These are phyloP conservation scores for Tulasnella sp. DNA, from an alignment of 768 basidiomycete species.

Conservation along the genomic window DNA sequence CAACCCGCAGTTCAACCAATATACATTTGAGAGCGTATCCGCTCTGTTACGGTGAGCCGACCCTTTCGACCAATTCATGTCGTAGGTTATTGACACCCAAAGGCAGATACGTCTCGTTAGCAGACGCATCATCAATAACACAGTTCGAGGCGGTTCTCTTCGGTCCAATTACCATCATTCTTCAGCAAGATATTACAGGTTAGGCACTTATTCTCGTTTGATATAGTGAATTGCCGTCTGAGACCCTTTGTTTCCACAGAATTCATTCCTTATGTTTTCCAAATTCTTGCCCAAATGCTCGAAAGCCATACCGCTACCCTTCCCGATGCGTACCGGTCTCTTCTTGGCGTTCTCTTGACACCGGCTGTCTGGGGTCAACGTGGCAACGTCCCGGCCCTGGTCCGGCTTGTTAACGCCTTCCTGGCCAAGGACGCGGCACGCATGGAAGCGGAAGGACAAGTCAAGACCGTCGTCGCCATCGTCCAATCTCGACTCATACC, in stretches of 20 bases:
- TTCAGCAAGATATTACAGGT: slow-evolving; percentile 95
- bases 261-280: slow-evolving; percentile 97
- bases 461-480: slow-evolving; percentile 80
- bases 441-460: slow-evolving; percentile 72
- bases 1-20: slow-evolving; percentile 97
- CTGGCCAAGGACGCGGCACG: slow-evolving; percentile 67
- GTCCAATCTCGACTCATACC: slow-evolving; percentile 88
- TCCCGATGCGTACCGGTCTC: slow-evolving; percentile 73
- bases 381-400: slow-evolving; percentile 92
- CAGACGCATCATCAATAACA: slow-evolving; percentile 64
- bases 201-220: slow-evolving; percentile 40
- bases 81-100: background rate
- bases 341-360: slow-evolving; percentile 82
- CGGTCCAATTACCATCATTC: slow-evolving; percentile 81
- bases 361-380: slow-evolving; percentile 91
- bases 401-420: slow-evolving; percentile 84
- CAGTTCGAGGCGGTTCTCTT: slow-evolving; percentile 83
- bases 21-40: slow-evolving; percentile 95
- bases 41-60: slow-evolving; percentile 75
- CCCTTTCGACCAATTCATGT: background rate
- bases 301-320: slow-evolving; percentile 68
- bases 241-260: slow-evolving; percentile 54
- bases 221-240: background rate
- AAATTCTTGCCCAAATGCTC: slow-evolving; percentile 94
- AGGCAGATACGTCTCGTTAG: slow-evolving; percentile 76